phyloP scores from a whole-genome alignment of 768 basidiomycete genomes.

The Leccinum fibrillosum region DNA sequence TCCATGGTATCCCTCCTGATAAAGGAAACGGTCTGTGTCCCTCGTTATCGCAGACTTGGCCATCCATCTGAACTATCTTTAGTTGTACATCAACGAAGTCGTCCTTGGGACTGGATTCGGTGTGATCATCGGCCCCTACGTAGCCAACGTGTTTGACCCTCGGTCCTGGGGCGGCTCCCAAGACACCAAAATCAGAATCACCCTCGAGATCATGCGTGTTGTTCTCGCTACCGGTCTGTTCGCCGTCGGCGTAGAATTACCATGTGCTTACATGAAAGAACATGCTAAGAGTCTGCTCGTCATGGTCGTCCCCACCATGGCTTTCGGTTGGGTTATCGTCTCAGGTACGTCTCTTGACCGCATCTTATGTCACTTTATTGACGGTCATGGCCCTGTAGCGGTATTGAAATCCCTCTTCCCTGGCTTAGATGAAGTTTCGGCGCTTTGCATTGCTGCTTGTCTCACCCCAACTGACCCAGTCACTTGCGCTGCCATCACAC shows the following conservation, averaged over 20 bases:
- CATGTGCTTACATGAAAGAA: constrained; percentile 75
- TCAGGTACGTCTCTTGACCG: constrained; percentile 45
- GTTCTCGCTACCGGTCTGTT: constrained; percentile 92
- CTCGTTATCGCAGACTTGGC: background rate
- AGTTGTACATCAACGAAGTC: constrained; percentile 92
- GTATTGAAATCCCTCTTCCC: constrained; percentile 75
- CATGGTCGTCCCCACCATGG: constrained; percentile 83
- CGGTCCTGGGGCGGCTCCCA: constrained; percentile 65
- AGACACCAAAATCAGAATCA: constrained; percentile 49
- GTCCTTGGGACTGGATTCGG: constrained; percentile 78
- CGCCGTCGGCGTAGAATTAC: constrained; percentile 92
- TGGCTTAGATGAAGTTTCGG: constrained; percentile 63
- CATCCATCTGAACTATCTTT: background rate
- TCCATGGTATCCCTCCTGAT: constrained; percentile 80
- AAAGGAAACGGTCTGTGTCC: constrained; percentile 63
- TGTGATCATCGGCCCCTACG: constrained; percentile 66
- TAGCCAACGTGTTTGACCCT: constrained; percentile 70
- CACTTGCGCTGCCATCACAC: constrained; percentile 80
- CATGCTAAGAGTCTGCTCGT: constrained; percentile 69
- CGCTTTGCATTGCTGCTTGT: constrained; percentile 84
- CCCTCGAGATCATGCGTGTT: constrained; percentile 82
- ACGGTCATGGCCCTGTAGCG: constrained; percentile 33
- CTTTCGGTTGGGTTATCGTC: constrained; percentile 77
- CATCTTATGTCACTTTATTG: background rate
- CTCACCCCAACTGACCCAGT: constrained; percentile 95